A percentile compares a stretch with the other conserved stretches of the same genome.
Conservation (phyloP, 2,329 filamentous ascomycete species). For the Trichoderma brevicompactum region DNA sequence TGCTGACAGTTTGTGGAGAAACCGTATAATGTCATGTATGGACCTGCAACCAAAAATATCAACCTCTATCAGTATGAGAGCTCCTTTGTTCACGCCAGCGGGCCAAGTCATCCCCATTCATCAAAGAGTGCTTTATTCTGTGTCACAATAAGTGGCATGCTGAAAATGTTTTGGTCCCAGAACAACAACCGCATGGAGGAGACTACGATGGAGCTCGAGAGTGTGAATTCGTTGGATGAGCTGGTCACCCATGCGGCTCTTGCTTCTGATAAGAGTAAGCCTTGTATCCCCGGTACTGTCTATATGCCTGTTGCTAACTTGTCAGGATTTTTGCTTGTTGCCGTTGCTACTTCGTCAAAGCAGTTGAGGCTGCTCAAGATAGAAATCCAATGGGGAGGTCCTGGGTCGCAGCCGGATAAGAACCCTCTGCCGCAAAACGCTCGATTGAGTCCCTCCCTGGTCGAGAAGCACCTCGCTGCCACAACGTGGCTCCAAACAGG, state of each 20-base stretch:
- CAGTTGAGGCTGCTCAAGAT: conserved; percentile 77
- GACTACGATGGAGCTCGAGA: conserved; percentile 73
- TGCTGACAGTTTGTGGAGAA: conserved; percentile 39
- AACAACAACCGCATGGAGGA: conserved; percentile 74
- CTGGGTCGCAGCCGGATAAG: conserved; percentile 57
- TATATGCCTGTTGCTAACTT: conserved; percentile 35
- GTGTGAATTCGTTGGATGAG: conserved; percentile 71
- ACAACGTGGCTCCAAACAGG: conserved; percentile 62
- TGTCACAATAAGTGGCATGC: conserved; percentile 72
- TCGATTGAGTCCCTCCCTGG: conserved; percentile 56
- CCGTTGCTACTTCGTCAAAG: conserved; percentile 69
- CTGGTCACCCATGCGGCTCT: conserved; percentile 80
- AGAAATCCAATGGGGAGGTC: conserved; percentile 72
- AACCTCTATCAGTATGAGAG: conserved; percentile 71
- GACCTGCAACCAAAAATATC: conserved; percentile 66
- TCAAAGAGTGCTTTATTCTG: conserved; percentile 75
- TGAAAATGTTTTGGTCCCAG: conserved; percentile 79
- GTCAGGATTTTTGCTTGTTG: conserved; percentile 61
- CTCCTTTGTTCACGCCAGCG: conserved; percentile 66
- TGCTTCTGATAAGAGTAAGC: conserved; percentile 72
- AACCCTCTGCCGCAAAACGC: conserved; percentile 52
- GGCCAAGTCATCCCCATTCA: conserved; percentile 73
- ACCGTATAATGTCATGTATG: conserved; percentile 54
- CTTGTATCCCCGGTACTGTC: not conserved
- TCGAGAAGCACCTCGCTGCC: conserved; percentile 60